phyloP scores from a whole-genome alignment of 257 asterid genomes.

The Jaltomata sinuosa region DNA sequence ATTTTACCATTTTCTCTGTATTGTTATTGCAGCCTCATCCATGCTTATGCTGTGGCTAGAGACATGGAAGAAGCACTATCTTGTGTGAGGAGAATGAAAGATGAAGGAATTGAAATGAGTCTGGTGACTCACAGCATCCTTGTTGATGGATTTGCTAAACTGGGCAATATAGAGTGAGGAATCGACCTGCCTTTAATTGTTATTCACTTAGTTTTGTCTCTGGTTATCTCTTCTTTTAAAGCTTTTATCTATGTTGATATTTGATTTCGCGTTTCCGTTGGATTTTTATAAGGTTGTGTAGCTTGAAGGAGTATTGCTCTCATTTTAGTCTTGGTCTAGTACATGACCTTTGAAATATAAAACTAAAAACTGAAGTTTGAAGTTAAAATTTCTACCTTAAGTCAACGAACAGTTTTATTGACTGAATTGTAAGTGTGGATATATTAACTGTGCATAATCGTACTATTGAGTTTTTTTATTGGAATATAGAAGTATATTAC shows the following conservation, averaged over 20 bases:
- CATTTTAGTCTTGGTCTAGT: background rate
- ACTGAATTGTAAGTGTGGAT: background rate
- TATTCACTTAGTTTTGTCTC: background rate
- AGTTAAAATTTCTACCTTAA: background rate
- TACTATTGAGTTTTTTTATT: background rate
- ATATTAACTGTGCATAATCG: background rate
- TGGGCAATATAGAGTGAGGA: slow-evolving; percentile 69
- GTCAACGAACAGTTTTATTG: background rate
- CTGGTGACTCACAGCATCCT: slow-evolving; percentile 87
- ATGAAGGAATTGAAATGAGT: slow-evolving; percentile 80
- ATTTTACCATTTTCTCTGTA: background rate
- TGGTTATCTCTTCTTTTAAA: background rate
- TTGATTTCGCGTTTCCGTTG: background rate
- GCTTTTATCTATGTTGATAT: background rate
- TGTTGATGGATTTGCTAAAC: slow-evolving; percentile 83
- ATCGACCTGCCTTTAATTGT: background rate
- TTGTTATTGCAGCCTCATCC: slow-evolving; percentile 82
- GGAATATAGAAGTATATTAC: background rate
- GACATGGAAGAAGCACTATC: slow-evolving; percentile 98
- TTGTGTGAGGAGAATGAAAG: slow-evolving; percentile 82
- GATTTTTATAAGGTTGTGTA: background rate
- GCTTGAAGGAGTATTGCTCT: background rate
- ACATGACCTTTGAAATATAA: background rate
- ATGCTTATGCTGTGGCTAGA: slow-evolving; percentile 90
- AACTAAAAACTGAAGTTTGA: background rate